These are phyloP conservation scores for Nissolia schottii DNA, from an alignment of 306 rosid species.

Conservation along the genomic window DNA sequence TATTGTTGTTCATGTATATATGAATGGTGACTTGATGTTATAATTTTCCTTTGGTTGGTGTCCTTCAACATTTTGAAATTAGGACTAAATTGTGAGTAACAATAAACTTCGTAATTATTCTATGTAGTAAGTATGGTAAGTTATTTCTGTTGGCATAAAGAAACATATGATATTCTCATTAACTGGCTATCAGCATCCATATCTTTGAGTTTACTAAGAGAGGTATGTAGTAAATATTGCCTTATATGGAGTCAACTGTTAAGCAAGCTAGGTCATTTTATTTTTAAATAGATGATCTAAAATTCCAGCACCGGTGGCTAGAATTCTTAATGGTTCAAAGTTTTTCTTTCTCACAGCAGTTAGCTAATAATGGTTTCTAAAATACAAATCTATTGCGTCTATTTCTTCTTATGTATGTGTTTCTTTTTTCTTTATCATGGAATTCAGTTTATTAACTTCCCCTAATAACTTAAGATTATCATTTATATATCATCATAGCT, in stretches of 20 bases:
- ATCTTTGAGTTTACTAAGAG: neutral
- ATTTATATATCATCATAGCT: neutral
- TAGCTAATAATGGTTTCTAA: neutral
- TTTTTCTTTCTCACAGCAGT: neutral
- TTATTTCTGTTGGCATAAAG: conserved; percentile 4
- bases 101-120: neutral
- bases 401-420: neutral
- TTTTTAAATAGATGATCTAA: neutral
- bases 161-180: neutral
- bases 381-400: neutral
- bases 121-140: neutral
- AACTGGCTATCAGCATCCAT: neutral
- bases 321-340: neutral
- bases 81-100: neutral
- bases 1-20: no score
- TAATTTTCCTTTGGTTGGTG: neutral
- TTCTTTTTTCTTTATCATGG: neutral
- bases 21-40: no score
- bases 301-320: neutral
- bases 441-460: neutral
- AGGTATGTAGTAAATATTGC: neutral
- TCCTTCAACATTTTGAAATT: neutral
- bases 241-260: neutral
- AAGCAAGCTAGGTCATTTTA: neutral
- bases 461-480: neutral